Evolutionary conservation across 495 filamentous ascomycete genomes (phyloP), one percentile per base, ranked within the genome.

Genomic region (Aspergillus ellipticus): DNA sequence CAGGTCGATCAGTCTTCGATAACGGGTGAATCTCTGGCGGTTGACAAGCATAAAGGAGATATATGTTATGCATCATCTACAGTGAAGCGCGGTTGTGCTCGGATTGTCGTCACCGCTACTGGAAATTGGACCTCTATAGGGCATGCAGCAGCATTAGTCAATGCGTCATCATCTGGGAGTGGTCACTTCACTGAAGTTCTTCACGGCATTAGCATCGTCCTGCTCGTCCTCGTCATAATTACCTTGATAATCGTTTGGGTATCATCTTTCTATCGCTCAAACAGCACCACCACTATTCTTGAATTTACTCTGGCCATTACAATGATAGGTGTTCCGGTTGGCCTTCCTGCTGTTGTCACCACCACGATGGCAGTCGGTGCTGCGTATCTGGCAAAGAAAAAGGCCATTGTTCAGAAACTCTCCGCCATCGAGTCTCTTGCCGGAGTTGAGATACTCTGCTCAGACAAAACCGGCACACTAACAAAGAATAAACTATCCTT

Each of bases 311-410:
- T 82, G 19, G 90, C 88, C 65, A 90, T 96, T 57, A 90, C 90
- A 54, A 90, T 96, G 61, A 87, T 96, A 49, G 92, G 92, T 81
- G 92, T 96, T 10, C 92, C 92, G 17, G 92, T 96, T 69, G 92
- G 92, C 85, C 89, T 96, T 46, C 92, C 92, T 24, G 91, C 89
- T 58, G 92, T 96, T 72, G 91, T 95, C 64, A 96, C 92, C 60
- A 96, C 92, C 53, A 96, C 92, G 67, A 91, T 96, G 89, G 91
- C 92, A 74, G 92, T 96, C 64, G 92, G 92, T 71, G 92, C 92
- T 62, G 86, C 88, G 47, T 93, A 94, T 68, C 81, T 96, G 56
- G 92, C 91, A 60, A 90, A 89, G 73, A 89, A 90, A 75, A 84
- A 91, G 74, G 92, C 92, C 48, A 95, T 96, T 66, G 91, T 96